Percentiles rank a stretch among this genome's conserved stretches.
phyloP scores from a whole-genome alignment of 106 monocot species.

The Allium fistulosum region DNA sequence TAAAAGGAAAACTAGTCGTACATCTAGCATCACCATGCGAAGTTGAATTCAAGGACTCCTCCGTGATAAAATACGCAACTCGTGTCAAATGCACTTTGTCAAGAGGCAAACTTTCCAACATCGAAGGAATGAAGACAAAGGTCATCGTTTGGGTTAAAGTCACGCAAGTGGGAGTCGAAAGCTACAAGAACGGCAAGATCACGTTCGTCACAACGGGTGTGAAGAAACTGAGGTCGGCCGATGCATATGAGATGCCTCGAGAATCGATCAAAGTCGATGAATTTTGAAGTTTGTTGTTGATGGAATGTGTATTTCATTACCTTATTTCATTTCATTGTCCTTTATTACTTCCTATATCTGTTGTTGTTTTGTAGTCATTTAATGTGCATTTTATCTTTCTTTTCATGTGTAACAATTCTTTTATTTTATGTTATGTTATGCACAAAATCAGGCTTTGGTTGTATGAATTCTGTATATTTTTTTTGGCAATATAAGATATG shows the following conservation, averaged over 20 bases:
- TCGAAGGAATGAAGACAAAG: conserved; percentile 99
- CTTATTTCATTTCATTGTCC: too few species aligned
- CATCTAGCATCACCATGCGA: conserved; percentile 71
- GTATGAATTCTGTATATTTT: too few species aligned
- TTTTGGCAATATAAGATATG: too few species aligned
- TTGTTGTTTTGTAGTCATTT: too few species aligned
- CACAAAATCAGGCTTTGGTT: too few species aligned
- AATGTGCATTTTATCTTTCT: too few species aligned
- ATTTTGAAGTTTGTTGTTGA: conserved; percentile 21
- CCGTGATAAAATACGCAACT: conserved; percentile 51
- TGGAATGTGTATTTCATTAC: too few species aligned
- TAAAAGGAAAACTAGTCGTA: conserved; percentile 62
- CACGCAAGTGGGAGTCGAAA: conserved; percentile 60
- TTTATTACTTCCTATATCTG: too few species aligned
- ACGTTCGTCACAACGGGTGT: conserved; percentile 78
- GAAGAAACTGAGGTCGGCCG: conserved; percentile 78
- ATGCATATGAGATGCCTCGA: conserved; percentile 77
- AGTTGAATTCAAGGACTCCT: conserved; percentile 89
- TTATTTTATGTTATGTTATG: too few species aligned
- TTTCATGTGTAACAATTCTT: too few species aligned
- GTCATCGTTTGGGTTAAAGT: conserved; percentile 93
- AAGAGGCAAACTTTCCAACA: conserved; percentile 72
- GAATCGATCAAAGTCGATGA: conserved; percentile 69
- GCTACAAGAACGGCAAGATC: conserved; percentile 78
- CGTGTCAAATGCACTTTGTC: conserved; percentile 77